phyloP scores from a whole-genome alignment of 257 asterid genomes.

The Striga asiatica region DNA sequence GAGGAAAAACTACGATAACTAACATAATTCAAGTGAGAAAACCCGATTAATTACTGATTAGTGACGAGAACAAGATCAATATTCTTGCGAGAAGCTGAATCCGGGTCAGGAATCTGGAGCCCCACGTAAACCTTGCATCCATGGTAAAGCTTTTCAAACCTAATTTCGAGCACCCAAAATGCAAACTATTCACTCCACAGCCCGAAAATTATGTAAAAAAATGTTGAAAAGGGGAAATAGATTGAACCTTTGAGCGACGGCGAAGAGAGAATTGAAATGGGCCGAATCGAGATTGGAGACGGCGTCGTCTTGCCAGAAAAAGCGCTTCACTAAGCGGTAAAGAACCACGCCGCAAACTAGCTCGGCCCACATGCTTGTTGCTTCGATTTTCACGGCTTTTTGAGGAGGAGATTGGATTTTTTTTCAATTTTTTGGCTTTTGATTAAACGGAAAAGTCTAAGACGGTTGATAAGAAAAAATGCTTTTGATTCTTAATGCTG shows the following conservation, averaged over 20 bases:
- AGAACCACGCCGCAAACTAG: constrained; percentile 52
- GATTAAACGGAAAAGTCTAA: no score
- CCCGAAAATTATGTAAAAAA: neutral
- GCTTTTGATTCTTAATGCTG: no score
- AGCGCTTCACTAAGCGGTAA: constrained; percentile 31
- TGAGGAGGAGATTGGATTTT: neutral
- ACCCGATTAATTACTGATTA: constrained; percentile 23
- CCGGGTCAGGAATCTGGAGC: constrained; percentile 73
- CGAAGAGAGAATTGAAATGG: constrained; percentile 39
- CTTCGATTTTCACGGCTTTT: neutral
- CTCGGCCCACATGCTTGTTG: constrained; percentile 40
- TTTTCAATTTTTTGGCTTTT: no score
- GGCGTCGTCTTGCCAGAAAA: constrained; percentile 38
- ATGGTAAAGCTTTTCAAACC: constrained; percentile 56
- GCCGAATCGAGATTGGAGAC: constrained; percentile 31
- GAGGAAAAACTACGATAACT: no score
- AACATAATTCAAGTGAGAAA: neutral
- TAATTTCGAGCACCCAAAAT: constrained; percentile 5
- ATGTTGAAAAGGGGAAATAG: neutral
- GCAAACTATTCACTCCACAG: neutral
- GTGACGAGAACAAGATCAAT: constrained; percentile 69
- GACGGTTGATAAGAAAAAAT: no score
- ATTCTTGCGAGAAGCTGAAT: constrained; percentile 57
- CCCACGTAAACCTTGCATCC: constrained; percentile 58
- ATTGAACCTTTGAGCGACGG: constrained; percentile 42